phyloP scores from a whole-genome alignment of 2,329 filamentous ascomycete species.

The Verticillium isaacii region DNA sequence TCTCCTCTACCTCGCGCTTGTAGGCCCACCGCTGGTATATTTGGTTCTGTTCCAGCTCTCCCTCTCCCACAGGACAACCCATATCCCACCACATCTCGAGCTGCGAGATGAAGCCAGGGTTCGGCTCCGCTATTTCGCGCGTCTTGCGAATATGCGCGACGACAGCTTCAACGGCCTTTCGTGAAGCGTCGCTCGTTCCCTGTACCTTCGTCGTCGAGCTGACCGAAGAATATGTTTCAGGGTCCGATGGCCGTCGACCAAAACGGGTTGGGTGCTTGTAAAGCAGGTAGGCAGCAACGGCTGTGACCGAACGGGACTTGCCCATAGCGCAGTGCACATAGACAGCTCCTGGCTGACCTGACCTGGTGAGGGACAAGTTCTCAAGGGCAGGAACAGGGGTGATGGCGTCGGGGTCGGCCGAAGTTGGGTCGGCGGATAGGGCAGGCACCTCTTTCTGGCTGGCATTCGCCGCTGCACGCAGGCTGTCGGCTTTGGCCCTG shows the following conservation, averaged over 20 bases:
- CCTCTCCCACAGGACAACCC: constrained; percentile 61
- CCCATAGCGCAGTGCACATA: constrained; percentile 82
- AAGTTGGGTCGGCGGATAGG: neutral
- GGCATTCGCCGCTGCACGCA: constrained; percentile 4
- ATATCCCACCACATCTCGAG: constrained; percentile 83
- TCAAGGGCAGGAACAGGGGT: constrained; percentile 2
- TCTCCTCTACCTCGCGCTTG: constrained; percentile 48
- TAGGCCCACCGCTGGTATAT: constrained; percentile 72
- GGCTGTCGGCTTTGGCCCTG: constrained; percentile 5
- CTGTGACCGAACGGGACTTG: constrained; percentile 85
- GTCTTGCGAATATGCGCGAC: constrained; percentile 64
- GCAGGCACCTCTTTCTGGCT: neutral
- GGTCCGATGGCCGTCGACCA: constrained; percentile 19
- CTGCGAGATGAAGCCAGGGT: constrained; percentile 86
- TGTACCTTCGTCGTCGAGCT: constrained; percentile 14
- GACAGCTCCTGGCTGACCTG: constrained; percentile 34
- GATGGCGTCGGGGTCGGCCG: constrained; percentile 6
- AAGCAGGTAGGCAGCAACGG: constrained; percentile 81
- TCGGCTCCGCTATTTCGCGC: constrained; percentile 80
- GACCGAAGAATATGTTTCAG: neutral
- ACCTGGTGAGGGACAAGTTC: constrained; percentile 9
- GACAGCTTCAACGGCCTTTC: constrained; percentile 52
- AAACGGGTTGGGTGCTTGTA: constrained; percentile 56
- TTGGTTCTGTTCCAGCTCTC: constrained; percentile 58
- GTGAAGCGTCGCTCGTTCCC: constrained; percentile 28